Base-by-base conservation (phyloP, 2,329 filamentous ascomycete species). In the Epichloe festucae region DNA sequence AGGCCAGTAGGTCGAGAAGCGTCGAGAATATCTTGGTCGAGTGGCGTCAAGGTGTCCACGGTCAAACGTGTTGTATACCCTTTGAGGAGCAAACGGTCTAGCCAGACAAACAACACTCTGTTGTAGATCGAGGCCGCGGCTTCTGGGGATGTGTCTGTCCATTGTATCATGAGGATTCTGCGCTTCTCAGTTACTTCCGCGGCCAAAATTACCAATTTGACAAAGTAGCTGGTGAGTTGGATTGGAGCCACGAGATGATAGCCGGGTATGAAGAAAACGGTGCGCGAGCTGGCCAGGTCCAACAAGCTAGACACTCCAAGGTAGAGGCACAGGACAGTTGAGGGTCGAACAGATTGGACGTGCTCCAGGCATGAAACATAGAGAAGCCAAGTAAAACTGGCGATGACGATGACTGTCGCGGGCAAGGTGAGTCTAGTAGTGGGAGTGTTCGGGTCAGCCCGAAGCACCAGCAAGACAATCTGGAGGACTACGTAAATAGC, bases 301-400 rank as follows among this genome's bases (percentile, higher is more conserved):
- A 67, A 57, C 4, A 67, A 45, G 6, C 62, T 52, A 1, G 65
- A 64, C 5, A 60, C 46, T 40, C 66, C 58, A 14, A 69, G 50
- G 48, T 62, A 70, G 6, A 57, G 46, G 40, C 52, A 58, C 15
- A 70, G 53, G 3, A 67, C 48, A 1, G 63, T 56, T 1, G 67
- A 69, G 3, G 67, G 67, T 11, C 63, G 57, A 11, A 66, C 55
- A 6, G 63, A 60, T 3, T 60, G 58, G 6, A 52, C 54, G 51
- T 70, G 67, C 48, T 69, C 65, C 7, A 57, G 49, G 47, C 61
- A 67, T 0, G 65, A 68, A 10, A 64, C 41, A 7, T 53, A 48
- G 3, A 56, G 38, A 14, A 60, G 52, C 19, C 58, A 42, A 2
- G 48, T 34, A 23, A 49, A 57, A 21, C 51, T 56, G 12, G 53